Base-by-base conservation (phyloP, 768 basidiomycete genomes). In the Stropharia rugosoannulata region DNA sequence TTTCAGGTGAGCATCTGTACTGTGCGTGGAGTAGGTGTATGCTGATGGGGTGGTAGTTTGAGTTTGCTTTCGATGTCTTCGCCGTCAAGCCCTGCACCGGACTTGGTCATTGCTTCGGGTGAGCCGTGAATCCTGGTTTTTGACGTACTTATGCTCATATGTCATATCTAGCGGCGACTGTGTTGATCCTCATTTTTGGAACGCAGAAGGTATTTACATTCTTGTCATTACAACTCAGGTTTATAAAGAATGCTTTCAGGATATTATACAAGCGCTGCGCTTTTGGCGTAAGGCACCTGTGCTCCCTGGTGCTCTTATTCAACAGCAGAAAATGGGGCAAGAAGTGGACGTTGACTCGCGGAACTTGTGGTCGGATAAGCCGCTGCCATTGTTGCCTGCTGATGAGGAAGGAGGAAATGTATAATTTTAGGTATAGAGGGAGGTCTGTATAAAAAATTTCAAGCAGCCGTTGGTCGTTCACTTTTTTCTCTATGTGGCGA, bases 21-120 rank as follows among this genome's bases (percentile, higher is more conserved):
- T 52, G 8, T 25, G 11, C 36, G 16, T 55, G 16, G 13, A 9
- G n/a, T 55, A 22, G 39, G 16, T 40, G n/a, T 8, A 32, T 25
- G 11, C 39, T 13, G 5, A 41, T n/a, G 36, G 19, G 1, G 32
- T 18, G 45, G 3, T 51, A 80, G 79, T 54, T 59, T 81, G 49
- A 79, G 78, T 55, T 63, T 82, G 10, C 52, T 82, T 12, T 79
- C 80, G 1, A 66, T 79, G n/a, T 66, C 61, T 18, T 68, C 76
- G 9, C 78, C 78, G 0, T 64, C 73, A 22, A 79, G 72, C 56
- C 78, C 79, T 12, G 69, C 74, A 2, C 78, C 79, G 8, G 80
- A 82, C 59, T 60, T 82, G 39, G 72, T 75, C 13, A 75, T 81
- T 57, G 74, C 79, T 19, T 70, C 70, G 32, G 78, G 79, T 80